Conservation (phyloP, 2,329 filamentous ascomycete genomes). For the Trichoderma harzianum region DNA sequence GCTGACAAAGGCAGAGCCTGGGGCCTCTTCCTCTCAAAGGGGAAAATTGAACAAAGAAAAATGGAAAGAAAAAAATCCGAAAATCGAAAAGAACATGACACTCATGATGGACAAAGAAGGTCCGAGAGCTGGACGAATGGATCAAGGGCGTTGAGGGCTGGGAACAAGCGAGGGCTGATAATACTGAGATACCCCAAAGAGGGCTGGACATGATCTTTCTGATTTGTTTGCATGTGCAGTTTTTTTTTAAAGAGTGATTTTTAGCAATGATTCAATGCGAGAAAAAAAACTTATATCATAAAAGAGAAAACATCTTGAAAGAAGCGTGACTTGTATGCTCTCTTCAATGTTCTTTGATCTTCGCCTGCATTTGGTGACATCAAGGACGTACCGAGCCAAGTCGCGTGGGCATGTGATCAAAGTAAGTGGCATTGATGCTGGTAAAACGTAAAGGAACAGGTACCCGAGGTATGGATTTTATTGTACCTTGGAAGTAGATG, state of each 20-base stretch:
- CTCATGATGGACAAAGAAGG: not conserved
- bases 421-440: not conserved
- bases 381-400: not conserved
- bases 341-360: not conserved
- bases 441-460: not conserved
- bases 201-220: slow-evolving; percentile 12
- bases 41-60: not conserved
- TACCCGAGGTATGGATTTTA: not conserved
- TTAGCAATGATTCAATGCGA: slow-evolving; percentile 1
- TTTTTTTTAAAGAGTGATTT: not conserved
- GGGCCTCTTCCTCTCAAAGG: not conserved
- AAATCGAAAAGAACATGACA: not conserved
- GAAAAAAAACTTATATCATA: not conserved
- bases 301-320: not conserved
- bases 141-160: slow-evolving; percentile 3
- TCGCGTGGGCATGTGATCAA: not conserved
- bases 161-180: not conserved
- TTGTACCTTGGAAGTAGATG: not conserved
- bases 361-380: not conserved
- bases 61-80: not conserved
- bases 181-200: slow-evolving; percentile 11
- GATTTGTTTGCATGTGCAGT: not conserved
- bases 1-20: not conserved
- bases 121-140: not conserved
- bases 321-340: not conserved